Evolutionary conservation across 805 yeast species (phyloP).

Genomic region (Kazachstania taianensis): DNA sequence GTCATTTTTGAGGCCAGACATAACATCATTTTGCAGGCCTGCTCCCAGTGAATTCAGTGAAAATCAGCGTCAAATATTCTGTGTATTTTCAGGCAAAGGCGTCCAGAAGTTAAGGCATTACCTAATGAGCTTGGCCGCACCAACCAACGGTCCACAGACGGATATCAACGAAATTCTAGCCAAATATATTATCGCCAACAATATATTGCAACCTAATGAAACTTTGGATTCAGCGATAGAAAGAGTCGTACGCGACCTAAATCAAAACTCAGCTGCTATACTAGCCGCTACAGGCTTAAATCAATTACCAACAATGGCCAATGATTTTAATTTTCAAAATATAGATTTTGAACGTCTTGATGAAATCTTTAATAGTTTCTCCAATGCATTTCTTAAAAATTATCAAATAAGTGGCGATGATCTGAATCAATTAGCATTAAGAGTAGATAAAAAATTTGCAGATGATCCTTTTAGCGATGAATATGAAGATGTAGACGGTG

Average conservation of each 20-base stretch:
- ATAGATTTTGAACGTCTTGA: slow-evolving; percentile 25
- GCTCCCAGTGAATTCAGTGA: slow-evolving; percentile 90
- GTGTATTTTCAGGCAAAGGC: slow-evolving; percentile 90
- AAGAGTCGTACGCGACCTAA: slow-evolving; percentile 22
- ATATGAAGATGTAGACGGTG: slow-evolving; percentile 21
- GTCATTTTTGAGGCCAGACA: slow-evolving; percentile 79
- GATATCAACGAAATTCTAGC: slow-evolving; percentile 25
- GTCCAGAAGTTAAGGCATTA: slow-evolving; percentile 66
- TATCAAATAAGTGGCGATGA: slow-evolving; percentile 11
- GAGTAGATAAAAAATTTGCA: slow-evolving; percentile 23
- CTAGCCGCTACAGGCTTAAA: slow-evolving; percentile 27
- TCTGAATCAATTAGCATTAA: slow-evolving; percentile 12
- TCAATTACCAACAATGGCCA: slow-evolving; percentile 23
- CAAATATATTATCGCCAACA: slow-evolving; percentile 22
- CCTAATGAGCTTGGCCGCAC: slow-evolving; percentile 36
- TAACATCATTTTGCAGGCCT: slow-evolving; percentile 77
- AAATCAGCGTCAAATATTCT: slow-evolving; percentile 74
- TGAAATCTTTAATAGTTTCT: slow-evolving; percentile 21
- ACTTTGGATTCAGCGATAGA: slow-evolving; percentile 21
- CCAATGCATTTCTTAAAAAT: slow-evolving; percentile 5
- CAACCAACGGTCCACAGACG: slow-evolving; percentile 28
- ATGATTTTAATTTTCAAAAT: slow-evolving; percentile 24
- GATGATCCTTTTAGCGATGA: slow-evolving; percentile 27
- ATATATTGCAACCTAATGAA: slow-evolving; percentile 19
- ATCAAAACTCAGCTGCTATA: slow-evolving; percentile 28